Percentiles rank a stretch among this genome's conserved stretches.
Evolutionary conservation across 495 filamentous ascomycete genomes (phyloP).

Genomic region (Immersiella caudata): DNA sequence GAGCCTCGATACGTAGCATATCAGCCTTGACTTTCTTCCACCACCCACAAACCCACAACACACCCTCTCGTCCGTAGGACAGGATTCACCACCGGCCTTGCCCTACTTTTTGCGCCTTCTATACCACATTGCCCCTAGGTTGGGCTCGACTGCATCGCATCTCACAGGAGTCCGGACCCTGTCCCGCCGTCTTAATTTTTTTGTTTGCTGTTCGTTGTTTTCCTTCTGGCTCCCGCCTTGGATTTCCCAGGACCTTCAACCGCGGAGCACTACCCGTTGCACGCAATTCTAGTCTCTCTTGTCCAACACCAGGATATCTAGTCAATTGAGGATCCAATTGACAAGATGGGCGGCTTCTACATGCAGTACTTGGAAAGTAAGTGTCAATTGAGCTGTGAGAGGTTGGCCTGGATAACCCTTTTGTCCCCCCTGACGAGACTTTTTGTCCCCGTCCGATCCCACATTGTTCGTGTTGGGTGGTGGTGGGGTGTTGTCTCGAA

Average conservation of each 20-base stretch:
- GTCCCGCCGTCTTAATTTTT: slow-evolving; percentile 34
- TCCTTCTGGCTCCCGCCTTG: slow-evolving; percentile 28
- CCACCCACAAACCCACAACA: slow-evolving; percentile 34
- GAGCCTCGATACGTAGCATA: slow-evolving; percentile 56
- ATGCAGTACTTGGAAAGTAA: slow-evolving; percentile 67
- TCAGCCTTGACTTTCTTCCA: slow-evolving; percentile 45
- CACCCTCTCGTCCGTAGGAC: slow-evolving; percentile 48
- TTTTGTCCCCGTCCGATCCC: slow-evolving; percentile 16
- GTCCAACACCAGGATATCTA: slow-evolving; percentile 12
- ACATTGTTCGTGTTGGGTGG: slow-evolving; percentile 28
- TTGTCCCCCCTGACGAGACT: background rate
- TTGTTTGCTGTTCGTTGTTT: slow-evolving; percentile 31
- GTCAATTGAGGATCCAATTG: slow-evolving; percentile 29
- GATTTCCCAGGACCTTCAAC: slow-evolving; percentile 17
- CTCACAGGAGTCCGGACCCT: slow-evolving; percentile 43
- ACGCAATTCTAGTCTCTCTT: slow-evolving; percentile 21
- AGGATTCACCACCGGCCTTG: slow-evolving; percentile 44
- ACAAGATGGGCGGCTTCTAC: slow-evolving; percentile 62
- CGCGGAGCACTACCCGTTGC: slow-evolving; percentile 22
- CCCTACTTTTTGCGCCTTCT: slow-evolving; percentile 29
- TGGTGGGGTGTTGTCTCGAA: slow-evolving; percentile 31
- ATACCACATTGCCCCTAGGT: slow-evolving; percentile 44
- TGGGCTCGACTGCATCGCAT: slow-evolving; percentile 62
- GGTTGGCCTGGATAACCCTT: slow-evolving; percentile 11
- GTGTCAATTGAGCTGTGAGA: slow-evolving; percentile 40